Evolutionary conservation across 1,284 basidiomycete species (phyloP), one percentile per base, ranked within the genome.

Genomic region (Sporisorium graminicola): DNA sequence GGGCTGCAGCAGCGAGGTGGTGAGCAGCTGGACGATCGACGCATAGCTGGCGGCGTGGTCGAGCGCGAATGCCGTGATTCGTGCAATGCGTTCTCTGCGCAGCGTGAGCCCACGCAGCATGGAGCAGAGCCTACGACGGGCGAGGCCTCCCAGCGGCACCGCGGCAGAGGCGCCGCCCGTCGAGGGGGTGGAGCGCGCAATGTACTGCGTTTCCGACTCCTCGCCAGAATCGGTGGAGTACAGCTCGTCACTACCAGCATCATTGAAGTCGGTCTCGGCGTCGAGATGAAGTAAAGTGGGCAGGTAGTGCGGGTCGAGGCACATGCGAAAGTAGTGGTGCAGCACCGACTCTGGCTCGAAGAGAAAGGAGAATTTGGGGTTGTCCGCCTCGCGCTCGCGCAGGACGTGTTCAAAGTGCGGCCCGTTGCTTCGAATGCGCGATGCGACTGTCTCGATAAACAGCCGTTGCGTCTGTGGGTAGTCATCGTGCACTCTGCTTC

Each of bases 201-300:
- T 93, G 93, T 1, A 98, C 88, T 18, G 29, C 5, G 90, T 89
- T 82, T 99, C 96, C 3, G 92, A 93, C 61, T 96, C 95, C 86
- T 98, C 95, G 8, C 91, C 94, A 42, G 94, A 94, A 86, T 98
- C 96, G 14, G 93, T 95, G 0, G 95, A 97, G 86, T 95, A 96
- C 5, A 95, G 88, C 0, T 47, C 62, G 42, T 74, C 75, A 33
- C 66, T 65, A 0, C 78, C 82, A 24, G 50, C 42, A 12, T 75
- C 71, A 12, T 18, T 18, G 20, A 77, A 77, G 9, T 55, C 40
- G 0, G 35, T 47, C 1, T 35, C 24, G 2, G 16, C 20, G 2
- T 18, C 26, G 10, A 2, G 22, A 33, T 24, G n/a, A 31, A 35
- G 14, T 9, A 54, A 76, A 0, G 35, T 18, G n/a, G 88, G 86